phyloP scores from a whole-genome alignment of 495 filamentous ascomycete genomes.

The Delitschia confertaspora region DNA sequence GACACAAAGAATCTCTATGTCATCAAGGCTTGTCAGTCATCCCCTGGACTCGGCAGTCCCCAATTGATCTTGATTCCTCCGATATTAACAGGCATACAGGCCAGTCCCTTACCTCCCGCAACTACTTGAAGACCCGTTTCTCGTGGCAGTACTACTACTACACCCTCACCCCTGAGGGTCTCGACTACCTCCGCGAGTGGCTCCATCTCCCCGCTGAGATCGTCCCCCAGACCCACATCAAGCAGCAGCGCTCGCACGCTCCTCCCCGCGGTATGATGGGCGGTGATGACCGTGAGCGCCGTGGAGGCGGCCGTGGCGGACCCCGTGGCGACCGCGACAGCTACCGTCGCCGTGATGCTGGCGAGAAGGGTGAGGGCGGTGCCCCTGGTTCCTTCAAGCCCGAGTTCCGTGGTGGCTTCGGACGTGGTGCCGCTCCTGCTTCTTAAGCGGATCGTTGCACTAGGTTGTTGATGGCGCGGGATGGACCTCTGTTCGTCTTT shows the following conservation, averaged over 20 bases:
- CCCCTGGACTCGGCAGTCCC: not conserved
- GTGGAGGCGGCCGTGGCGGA: conserved; percentile 53
- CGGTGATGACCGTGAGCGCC: conserved; percentile 77
- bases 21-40: conserved; percentile 68
- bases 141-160: conserved; percentile 99
- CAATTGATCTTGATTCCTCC: not conserved
- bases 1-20: conserved; percentile 98
- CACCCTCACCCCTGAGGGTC: conserved; percentile 97
- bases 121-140: conserved; percentile 99
- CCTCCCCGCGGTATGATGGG: conserved; percentile 98
- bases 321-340: conserved; percentile 49
- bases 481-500: not conserved
- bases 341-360: conserved; percentile 79
- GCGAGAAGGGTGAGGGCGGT: conserved; percentile 91
- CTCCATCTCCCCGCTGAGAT: conserved; percentile 99
- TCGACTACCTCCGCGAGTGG: conserved; percentile 99
- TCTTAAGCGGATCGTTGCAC: conserved; percentile 42
- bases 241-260: conserved; percentile 97
- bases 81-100: conserved; percentile 1
- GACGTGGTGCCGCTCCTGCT: conserved; percentile 52
- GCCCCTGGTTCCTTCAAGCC: conserved; percentile 92
- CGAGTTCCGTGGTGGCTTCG: conserved; percentile 53
- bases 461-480: not conserved
- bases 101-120: conserved; percentile 95
- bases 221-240: conserved; percentile 98